Evolutionary conservation across 768 basidiomycete genomes (phyloP).

Genomic region (Boletus pseudopeckii): DNA sequence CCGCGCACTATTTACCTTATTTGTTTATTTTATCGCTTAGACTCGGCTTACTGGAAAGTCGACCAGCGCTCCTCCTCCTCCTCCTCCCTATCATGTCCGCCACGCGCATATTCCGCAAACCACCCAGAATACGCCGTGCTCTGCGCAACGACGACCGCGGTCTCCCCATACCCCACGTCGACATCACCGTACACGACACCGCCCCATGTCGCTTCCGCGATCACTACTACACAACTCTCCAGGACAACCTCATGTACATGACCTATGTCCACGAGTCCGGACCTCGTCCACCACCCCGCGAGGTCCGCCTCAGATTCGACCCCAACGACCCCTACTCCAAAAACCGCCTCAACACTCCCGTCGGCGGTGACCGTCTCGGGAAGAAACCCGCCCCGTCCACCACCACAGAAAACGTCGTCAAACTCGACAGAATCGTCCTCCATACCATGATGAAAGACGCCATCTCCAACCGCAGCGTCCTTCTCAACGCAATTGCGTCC

Average conservation of each 20-base stretch:
- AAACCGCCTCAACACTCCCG: constrained; percentile 70
- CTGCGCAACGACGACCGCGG: constrained; percentile 50
- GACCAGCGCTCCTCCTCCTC: too few relatives aligned
- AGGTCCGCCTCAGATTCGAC: constrained; percentile 68
- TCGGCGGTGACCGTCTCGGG: constrained; percentile 67
- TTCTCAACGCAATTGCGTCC: constrained; percentile 85
- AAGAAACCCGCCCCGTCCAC: constrained; percentile 65
- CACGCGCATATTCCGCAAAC: constrained; percentile 50
- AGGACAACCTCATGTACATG: constrained; percentile 92
- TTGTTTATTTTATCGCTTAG: neutral
- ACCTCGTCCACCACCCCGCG: constrained; percentile 50
- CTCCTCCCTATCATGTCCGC: constrained; percentile 9
- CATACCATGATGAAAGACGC: constrained; percentile 87
- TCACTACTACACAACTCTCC: constrained; percentile 81
- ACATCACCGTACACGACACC: constrained; percentile 64
- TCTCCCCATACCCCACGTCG: constrained; percentile 73
- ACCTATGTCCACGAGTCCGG: constrained; percentile 75
- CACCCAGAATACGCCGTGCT: constrained; percentile 42
- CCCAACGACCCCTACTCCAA: constrained; percentile 79
- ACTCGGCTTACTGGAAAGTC: neutral
- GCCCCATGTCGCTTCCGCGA: constrained; percentile 70
- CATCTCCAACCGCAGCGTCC: constrained; percentile 59
- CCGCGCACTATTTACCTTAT: neutral
- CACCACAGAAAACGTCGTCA: constrained; percentile 65
- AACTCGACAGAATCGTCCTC: constrained; percentile 79